These are phyloP conservation scores for Chimonanthus praecox DNA, from an alignment of 164 flowering plant genomes.

Conservation along the genomic window DNA sequence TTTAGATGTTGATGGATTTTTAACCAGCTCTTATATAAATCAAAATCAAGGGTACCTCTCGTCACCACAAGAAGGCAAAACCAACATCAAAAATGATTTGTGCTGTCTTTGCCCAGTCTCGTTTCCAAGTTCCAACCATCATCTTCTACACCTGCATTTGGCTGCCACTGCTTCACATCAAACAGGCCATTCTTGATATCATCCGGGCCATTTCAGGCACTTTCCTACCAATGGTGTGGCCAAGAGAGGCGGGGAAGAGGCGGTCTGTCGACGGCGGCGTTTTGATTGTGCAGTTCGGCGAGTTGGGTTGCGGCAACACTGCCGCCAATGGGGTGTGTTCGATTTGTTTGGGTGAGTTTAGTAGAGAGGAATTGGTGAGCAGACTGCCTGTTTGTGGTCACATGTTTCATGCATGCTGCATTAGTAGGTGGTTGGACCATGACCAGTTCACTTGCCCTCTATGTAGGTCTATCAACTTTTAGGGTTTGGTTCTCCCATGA, in stretches of 20 bases:
- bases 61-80: neutral
- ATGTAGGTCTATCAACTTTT: constrained; percentile 26
- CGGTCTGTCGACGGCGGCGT: constrained; percentile 7
- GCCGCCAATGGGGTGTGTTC: constrained; percentile 25
- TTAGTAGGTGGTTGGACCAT: constrained; percentile 37
- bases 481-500: too few relatives aligned
- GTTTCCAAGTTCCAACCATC: constrained; percentile 16
- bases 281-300: constrained; percentile 19
- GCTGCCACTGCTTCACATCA: constrained; percentile 29
- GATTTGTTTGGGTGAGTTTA: constrained; percentile 49
- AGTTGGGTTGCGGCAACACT: constrained; percentile 9
- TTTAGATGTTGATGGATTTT: too few relatives aligned
- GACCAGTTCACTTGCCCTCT: constrained; percentile 56
- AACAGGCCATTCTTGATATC: constrained; percentile 5
- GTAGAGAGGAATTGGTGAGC: constrained; percentile 42
- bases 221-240: neutral
- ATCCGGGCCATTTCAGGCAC: neutral
- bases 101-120: constrained; percentile 12
- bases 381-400: constrained; percentile 36
- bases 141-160: constrained; percentile 35
- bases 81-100: constrained; percentile 11
- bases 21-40: too few relatives aligned
- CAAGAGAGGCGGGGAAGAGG: neutral
- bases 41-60: neutral
- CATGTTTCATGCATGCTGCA: constrained; percentile 43